phyloP scores from a whole-genome alignment of 23 red algal genomes.

The Gracilaria gracilis region DNA sequence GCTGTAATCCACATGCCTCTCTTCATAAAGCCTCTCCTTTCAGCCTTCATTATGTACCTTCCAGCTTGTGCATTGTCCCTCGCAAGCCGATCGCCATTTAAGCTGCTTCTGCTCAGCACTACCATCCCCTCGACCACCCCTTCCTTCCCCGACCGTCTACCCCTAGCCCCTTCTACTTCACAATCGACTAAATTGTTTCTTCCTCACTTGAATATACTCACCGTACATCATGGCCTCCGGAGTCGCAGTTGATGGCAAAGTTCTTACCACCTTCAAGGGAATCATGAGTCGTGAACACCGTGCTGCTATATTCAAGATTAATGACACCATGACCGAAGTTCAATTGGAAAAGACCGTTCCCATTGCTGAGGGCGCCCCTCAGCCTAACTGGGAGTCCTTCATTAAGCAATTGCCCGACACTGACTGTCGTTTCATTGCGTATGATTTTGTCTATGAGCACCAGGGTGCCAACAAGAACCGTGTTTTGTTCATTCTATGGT shows the following conservation, averaged over 20 bases:
- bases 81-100: slow-evolving; percentile 18
- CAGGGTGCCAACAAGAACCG: slow-evolving; percentile 74
- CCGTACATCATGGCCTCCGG: slow-evolving; percentile 79
- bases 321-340: slow-evolving; percentile 60
- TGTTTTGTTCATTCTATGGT: slow-evolving; percentile 71
- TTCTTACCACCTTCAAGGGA: slow-evolving; percentile 39
- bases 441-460: slow-evolving; percentile 73
- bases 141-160: slow-evolving; percentile 1
- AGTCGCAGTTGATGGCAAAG: slow-evolving; percentile 65
- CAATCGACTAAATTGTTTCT: background rate
- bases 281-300: slow-evolving; percentile 60
- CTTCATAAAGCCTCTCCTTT: slow-evolving; percentile 35
- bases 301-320: slow-evolving; percentile 77
- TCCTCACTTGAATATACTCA: background rate
- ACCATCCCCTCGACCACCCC: background rate
- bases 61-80: background rate
- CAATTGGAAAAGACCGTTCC: slow-evolving; percentile 64
- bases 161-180: background rate
- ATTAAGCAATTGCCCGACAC: slow-evolving; percentile 57
- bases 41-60: background rate
- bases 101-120: background rate
- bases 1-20: slow-evolving; percentile 13
- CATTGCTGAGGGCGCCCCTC: slow-evolving; percentile 23
- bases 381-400: slow-evolving; percentile 52
- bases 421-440: slow-evolving; percentile 80